These are phyloP conservation scores for Xylaria sp. DNA, from an alignment of 2,329 filamentous ascomycete species.

Conservation along the genomic window DNA sequence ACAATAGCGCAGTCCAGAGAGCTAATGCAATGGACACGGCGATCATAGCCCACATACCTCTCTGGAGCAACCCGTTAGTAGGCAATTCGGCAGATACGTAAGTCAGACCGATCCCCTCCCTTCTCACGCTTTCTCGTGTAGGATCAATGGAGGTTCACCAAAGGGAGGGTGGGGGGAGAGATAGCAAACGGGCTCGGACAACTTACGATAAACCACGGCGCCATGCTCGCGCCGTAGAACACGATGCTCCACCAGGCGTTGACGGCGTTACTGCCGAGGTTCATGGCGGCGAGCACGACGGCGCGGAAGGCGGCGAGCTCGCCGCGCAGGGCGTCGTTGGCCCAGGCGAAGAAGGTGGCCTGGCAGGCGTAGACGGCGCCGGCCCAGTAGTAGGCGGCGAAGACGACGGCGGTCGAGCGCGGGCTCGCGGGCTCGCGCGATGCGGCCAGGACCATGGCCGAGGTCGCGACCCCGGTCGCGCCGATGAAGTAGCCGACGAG, in stretches of 20 bases:
- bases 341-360: constrained; percentile 76
- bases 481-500: constrained; percentile 70
- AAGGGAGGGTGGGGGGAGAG: too few relatives aligned
- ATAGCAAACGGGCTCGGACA: too few relatives aligned
- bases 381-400: constrained; percentile 71
- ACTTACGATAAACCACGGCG: constrained; percentile 66
- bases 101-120: too few relatives aligned
- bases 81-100: too few relatives aligned
- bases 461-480: constrained; percentile 64
- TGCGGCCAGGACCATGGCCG: constrained; percentile 62
- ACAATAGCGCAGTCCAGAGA: constrained; percentile 60
- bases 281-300: constrained; percentile 74
- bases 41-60: constrained; percentile 77
- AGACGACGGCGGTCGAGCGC: constrained; percentile 54
- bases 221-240: constrained; percentile 69
- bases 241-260: constrained; percentile 76
- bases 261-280: constrained; percentile 66
- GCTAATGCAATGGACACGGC: constrained; percentile 61
- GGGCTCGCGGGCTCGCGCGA: constrained; percentile 44
- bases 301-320: constrained; percentile 65
- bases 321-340: constrained; percentile 68
- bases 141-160: too few relatives aligned
- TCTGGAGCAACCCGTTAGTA: constrained; percentile 40
- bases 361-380: constrained; percentile 73
- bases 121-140: too few relatives aligned